Conservation (phyloP, 2,329 filamentous ascomycete species). For the Sclerotinia minor region DNA sequence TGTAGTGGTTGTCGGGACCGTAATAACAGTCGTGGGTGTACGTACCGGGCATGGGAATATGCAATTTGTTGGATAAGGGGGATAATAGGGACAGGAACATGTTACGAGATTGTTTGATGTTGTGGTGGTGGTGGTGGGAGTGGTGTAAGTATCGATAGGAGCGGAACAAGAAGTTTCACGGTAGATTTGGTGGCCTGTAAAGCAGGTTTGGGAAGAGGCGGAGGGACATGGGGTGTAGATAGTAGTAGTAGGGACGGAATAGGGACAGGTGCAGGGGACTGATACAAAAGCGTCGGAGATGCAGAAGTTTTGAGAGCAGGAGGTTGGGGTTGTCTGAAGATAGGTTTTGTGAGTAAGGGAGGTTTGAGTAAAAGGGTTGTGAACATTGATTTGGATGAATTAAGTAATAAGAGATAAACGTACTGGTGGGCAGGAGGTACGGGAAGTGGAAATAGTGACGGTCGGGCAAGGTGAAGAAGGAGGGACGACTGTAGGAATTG, state of each 20-base stretch:
- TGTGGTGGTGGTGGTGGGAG: neutral
- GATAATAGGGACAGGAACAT: constrained; percentile 16
- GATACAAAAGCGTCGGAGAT: constrained; percentile 30
- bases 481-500: neutral
- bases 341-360: neutral
- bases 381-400: neutral
- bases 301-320: constrained; percentile 28
- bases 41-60: constrained; percentile 2
- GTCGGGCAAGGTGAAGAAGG: constrained; percentile 32
- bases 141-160: neutral
- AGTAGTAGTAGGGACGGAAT: constrained; percentile 31
- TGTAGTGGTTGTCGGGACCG: neutral
- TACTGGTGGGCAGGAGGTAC: constrained; percentile 26
- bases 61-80: constrained; percentile 15
- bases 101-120: neutral
- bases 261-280: constrained; percentile 37
- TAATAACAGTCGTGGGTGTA: neutral
- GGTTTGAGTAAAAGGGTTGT: no score
- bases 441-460: constrained; percentile 31
- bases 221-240: constrained; percentile 34
- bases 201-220: constrained; percentile 26
- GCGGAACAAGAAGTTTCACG: constrained; percentile 9
- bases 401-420: neutral
- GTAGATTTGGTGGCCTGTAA: constrained; percentile 19
- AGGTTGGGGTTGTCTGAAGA: constrained; percentile 21